These are phyloP conservation scores for Scheffersomyces ergatensis DNA, from an alignment of 805 yeast species.

Conservation along the genomic window DNA sequence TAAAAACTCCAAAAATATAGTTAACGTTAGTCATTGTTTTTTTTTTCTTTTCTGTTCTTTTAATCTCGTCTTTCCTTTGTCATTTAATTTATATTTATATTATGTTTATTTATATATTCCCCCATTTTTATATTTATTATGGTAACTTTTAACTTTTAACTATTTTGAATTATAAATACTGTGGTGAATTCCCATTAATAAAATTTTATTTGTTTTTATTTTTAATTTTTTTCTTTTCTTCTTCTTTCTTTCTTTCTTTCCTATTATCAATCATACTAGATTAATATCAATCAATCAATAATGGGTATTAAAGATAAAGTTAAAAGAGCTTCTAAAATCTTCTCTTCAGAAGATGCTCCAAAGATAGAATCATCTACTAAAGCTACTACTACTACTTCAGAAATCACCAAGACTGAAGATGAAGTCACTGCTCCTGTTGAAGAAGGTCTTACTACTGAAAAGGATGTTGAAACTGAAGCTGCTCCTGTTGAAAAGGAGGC, in stretches of 20 bases:
- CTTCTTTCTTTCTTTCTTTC: background rate
- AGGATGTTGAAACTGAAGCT: slow-evolving; percentile 8
- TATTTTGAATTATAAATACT: too few relatives aligned
- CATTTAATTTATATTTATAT: too few relatives aligned
- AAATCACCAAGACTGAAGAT: slow-evolving; percentile 5
- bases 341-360: slow-evolving; percentile 16
- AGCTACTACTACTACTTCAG: slow-evolving; percentile 8
- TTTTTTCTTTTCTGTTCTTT: too few relatives aligned
- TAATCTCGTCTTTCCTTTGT: too few relatives aligned
- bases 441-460: slow-evolving; percentile 3
- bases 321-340: slow-evolving; percentile 37
- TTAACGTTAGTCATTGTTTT: too few relatives aligned
- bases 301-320: slow-evolving; percentile 39
- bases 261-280: background rate
- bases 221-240: background rate
- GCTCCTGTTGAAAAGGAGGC: slow-evolving; percentile 1
- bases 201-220: too few relatives aligned
- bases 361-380: background rate
- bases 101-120: too few relatives aligned
- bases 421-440: slow-evolving; percentile 7
- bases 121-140: too few relatives aligned
- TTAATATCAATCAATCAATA: background rate
- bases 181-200: too few relatives aligned
- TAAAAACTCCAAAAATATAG: too few relatives aligned
- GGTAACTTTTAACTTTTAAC: too few relatives aligned